These are phyloP conservation scores for Pyrenochaeta sp. DNA, from an alignment of 2,329 filamentous ascomycete species.

Conservation along the genomic window DNA sequence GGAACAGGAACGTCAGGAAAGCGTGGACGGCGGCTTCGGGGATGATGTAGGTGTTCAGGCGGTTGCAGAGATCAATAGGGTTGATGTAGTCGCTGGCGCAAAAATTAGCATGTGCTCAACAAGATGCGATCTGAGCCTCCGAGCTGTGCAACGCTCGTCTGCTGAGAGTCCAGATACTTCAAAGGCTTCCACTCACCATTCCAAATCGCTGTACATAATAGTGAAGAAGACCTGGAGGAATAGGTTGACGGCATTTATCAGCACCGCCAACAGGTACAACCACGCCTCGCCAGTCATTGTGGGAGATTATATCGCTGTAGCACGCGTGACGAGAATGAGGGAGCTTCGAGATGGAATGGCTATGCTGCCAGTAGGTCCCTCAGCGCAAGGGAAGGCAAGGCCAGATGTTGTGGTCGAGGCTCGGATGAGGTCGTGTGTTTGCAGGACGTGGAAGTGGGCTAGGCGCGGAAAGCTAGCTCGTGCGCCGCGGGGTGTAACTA, in stretches of 20 bases:
- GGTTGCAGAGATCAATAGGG: slow-evolving; percentile 99
- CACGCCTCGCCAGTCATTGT: slow-evolving; percentile 97
- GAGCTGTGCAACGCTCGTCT: background rate
- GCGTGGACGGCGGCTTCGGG: slow-evolving; percentile 97
- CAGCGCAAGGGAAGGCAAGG: slow-evolving; percentile 17
- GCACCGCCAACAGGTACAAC: slow-evolving; percentile 96
- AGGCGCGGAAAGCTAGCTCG: slow-evolving; percentile 46
- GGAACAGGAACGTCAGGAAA: slow-evolving; percentile 93
- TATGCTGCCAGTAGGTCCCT: slow-evolving; percentile 16
- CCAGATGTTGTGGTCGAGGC: slow-evolving; percentile 26
- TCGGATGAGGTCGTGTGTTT: slow-evolving; percentile 45
- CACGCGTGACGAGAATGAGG: slow-evolving; percentile 17
- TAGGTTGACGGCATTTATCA: slow-evolving; percentile 99
- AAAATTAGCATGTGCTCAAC: slow-evolving; percentile 40
- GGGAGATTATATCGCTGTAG: slow-evolving; percentile 37
- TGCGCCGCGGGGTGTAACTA: slow-evolving; percentile 38
- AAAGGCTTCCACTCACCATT: slow-evolving; percentile 76
- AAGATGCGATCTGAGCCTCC: slow-evolving; percentile 1
- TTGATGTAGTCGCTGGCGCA: slow-evolving; percentile 94
- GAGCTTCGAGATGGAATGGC: slow-evolving; percentile 17
- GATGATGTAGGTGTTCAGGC: slow-evolving; percentile 99
- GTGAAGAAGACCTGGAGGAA: slow-evolving; percentile 99
- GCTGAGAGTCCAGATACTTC: background rate
- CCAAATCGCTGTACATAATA: slow-evolving; percentile 99
- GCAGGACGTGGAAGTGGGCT: slow-evolving; percentile 39